Base-by-base conservation (phyloP, 345 rosid genomes). In the Laguncularia racemosa region DNA sequence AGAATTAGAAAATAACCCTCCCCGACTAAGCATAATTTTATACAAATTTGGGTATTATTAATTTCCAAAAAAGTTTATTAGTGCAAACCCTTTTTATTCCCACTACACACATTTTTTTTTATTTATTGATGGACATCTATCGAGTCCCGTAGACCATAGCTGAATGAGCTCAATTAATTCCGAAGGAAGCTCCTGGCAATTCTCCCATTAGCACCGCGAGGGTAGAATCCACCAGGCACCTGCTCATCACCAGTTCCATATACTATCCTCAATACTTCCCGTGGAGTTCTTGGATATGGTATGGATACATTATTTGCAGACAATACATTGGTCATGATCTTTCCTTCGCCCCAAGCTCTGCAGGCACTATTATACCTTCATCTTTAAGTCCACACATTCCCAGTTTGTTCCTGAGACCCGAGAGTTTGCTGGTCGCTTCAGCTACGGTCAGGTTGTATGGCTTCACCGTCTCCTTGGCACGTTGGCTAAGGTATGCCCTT, bases 321-420 rank as follows among this genome's bases (percentile, higher is more conserved):
- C 0, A 78, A 20, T 17, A 81, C 15, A 38, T 82, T 82, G 28
- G 66, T 74, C 0, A 60, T 20, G 7, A 78, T 76, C 12, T 44
- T 55, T 3, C 65, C 65, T 69, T 82, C 87, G 0, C 82, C 2
- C 84, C 84, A 0, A 72, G 75, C 2, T 58, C 21, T 13, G 0
- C 0, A 0, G 84, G 78, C 16, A 82, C 88, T 2, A 57, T 52
- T 15, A 82, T 21, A 46, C 84, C 88, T 71, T 82, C 81, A 15
- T 82, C 88, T 64, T 79, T 82, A 40, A 63, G 33, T n/a, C 84
- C n/a, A n/a, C n/a, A n/a, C n/a, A n/a, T n/a, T n/a, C 48, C 88
- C 1, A 79, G 78, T 20, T 28, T 2, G 51, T 79, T 79, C 58
- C 82, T 58, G 0, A 77, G 64, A 23, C 45, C 10, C 16, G 88